A percentile compares a stretch with the other conserved stretches of the same genome.
Evolutionary conservation across 768 basidiomycete species (phyloP).

Genomic region (Macrocybe gigantea): DNA sequence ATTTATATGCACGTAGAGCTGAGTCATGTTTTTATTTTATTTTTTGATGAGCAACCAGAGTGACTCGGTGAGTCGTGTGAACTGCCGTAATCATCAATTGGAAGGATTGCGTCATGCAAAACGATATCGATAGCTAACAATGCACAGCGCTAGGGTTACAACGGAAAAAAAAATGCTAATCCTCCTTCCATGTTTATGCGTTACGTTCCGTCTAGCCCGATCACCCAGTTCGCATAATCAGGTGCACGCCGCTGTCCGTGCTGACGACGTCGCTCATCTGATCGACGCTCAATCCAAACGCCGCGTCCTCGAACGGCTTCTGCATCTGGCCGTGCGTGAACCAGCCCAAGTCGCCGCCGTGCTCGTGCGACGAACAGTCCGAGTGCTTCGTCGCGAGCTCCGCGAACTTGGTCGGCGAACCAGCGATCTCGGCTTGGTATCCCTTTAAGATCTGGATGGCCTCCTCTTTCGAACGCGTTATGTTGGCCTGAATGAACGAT

Average conservation of each 20-base stretch:
- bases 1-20: too few species aligned
- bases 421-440: slow-evolving; percentile 58
- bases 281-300: slow-evolving; percentile 65
- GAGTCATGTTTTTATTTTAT: too few species aligned
- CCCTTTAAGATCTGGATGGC: slow-evolving; percentile 74
- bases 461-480: slow-evolving; percentile 84
- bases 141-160: too few species aligned
- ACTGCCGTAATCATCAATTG: too few species aligned
- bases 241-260: slow-evolving; percentile 93
- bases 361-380: slow-evolving; percentile 83
- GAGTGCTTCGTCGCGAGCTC: slow-evolving; percentile 72
- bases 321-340: slow-evolving; percentile 93
- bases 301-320: slow-evolving; percentile 91
- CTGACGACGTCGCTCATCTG: slow-evolving; percentile 78
- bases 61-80: too few species aligned
- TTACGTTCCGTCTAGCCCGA: background rate
- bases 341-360: slow-evolving; percentile 83
- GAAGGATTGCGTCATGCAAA: too few species aligned
- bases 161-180: too few species aligned
- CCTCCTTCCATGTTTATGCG: too few species aligned
- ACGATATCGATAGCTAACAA: too few species aligned
- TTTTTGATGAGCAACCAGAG: too few species aligned
- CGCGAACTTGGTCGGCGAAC: slow-evolving; percentile 58
- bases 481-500: slow-evolving; percentile 46
- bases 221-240: slow-evolving; percentile 84